Percentiles rank a stretch among this genome's conserved stretches.
Conservation (phyloP, 768 basidiomycete genomes). For the Kwoniella europaea region DNA sequence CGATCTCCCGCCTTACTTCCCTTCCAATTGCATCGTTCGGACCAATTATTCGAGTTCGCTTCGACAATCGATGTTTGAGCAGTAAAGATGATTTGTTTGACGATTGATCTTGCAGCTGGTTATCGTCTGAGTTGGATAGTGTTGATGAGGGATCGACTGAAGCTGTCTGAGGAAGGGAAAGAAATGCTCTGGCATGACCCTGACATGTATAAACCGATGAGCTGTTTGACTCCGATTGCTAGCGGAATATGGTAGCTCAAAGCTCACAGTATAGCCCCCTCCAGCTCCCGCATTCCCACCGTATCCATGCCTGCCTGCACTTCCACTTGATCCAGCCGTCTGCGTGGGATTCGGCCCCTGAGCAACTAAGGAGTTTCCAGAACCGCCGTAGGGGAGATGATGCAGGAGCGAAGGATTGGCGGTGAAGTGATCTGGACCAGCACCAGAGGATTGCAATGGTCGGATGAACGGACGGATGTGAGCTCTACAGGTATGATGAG, state of each 20-base stretch:
- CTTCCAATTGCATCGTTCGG: conserved; percentile 21
- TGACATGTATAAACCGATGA: conserved; percentile 16
- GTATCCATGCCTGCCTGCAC: conserved; percentile 39
- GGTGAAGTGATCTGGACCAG: conserved; percentile 53
- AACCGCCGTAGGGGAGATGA: conserved; percentile 43
- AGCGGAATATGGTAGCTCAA: not conserved
- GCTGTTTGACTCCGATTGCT: not conserved
- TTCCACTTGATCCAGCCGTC: conserved; percentile 29
- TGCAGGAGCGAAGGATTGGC: conserved; percentile 53
- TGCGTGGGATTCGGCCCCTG: conserved; percentile 19
- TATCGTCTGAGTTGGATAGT: conserved; percentile 22
- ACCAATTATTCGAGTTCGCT: conserved; percentile 23
- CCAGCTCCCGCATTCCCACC: conserved; percentile 44
- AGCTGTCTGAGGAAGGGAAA: conserved; percentile 41
- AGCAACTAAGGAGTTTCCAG: conserved; percentile 23
- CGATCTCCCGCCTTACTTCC: conserved; percentile 26
- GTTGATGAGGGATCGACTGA: conserved; percentile 42
- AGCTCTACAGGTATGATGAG: conserved; percentile 30
- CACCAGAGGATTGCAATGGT: conserved; percentile 34
- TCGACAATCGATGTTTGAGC: conserved; percentile 26
- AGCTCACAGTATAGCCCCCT: conserved; percentile 47
- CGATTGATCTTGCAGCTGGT: conserved; percentile 2
- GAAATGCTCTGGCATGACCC: conserved; percentile 52
- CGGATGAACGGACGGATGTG: conserved; percentile 57
- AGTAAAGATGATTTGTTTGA: conserved; percentile 8